These are phyloP conservation scores for Selaginella moellendorffii DNA, from an alignment of 75 land plant species.

Conservation along the genomic window DNA sequence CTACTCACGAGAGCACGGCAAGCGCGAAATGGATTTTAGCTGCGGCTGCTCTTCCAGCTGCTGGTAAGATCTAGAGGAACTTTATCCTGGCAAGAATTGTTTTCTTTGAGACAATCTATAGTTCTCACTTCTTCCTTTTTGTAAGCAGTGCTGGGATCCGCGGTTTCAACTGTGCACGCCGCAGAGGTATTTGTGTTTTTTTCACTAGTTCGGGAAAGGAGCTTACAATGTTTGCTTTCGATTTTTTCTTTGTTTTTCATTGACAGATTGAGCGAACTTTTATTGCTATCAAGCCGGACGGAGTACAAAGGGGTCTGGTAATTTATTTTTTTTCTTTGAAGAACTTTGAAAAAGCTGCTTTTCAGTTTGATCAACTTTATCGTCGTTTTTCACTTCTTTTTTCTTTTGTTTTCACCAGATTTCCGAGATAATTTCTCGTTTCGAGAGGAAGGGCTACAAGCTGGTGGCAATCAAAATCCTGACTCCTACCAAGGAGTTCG, in stretches of 20 bases:
- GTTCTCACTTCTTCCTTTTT: not conserved
- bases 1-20: not conserved
- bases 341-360: not conserved
- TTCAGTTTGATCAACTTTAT: not conserved
- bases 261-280: conserved; percentile 81
- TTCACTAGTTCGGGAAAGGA: not conserved
- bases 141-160: conserved; percentile 53
- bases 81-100: too few relatives aligned
- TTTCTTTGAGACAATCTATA: too few relatives aligned
- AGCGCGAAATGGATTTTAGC: not conserved
- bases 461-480: conserved; percentile 84
- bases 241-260: not conserved
- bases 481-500: conserved; percentile 84
- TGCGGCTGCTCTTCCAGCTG: not conserved
- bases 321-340: conserved; percentile 7
- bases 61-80: not conserved
- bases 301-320: conserved; percentile 92
- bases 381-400: not conserved
- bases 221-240: not conserved
- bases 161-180: conserved; percentile 56
- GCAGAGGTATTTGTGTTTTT: conserved; percentile 49
- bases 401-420: conserved; percentile 30
- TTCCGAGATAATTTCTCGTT: conserved; percentile 73
- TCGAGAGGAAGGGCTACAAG: conserved; percentile 89
- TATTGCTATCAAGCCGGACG: conserved; percentile 97